Percentiles rank a stretch among this genome's conserved stretches.
Conservation (phyloP, 208 protist species). For the Acanthamoeba royreba region DNA sequence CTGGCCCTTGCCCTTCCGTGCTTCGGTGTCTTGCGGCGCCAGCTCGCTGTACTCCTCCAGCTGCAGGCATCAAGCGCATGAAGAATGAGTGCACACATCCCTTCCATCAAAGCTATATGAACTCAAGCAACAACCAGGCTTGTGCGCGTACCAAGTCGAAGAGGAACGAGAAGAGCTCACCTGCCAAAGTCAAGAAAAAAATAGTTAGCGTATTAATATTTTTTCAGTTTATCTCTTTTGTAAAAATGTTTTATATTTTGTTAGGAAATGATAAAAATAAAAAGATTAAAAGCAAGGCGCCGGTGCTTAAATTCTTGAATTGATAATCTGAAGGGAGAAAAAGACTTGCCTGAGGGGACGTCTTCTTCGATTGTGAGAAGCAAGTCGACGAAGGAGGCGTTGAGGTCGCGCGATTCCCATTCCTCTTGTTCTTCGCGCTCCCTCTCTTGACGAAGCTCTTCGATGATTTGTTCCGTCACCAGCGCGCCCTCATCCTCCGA, state of each 20-base stretch:
- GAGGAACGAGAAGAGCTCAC: constrained; percentile 34
- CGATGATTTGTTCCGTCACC: constrained; percentile 30
- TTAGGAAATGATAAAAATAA: neutral
- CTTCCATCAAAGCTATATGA: neutral
- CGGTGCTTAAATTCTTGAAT: too few species aligned
- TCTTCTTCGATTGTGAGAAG: constrained; percentile 45
- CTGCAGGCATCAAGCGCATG: too few species aligned
- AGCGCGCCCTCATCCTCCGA: neutral
- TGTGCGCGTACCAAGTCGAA: constrained; percentile 40
- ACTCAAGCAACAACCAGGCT: neutral
- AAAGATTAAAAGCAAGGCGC: neutral
- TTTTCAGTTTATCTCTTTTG: neutral
- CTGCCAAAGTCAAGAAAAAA: neutral
- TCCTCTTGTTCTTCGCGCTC: neutral
- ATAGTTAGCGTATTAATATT: neutral
- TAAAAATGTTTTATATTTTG: neutral
- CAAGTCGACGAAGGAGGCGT: constrained; percentile 9
- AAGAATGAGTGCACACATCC: neutral
- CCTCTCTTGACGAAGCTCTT: constrained; percentile 8
- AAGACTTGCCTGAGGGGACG: constrained; percentile 1
- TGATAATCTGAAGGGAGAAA: too few species aligned
- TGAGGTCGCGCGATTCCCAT: neutral
- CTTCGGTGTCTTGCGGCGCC: neutral
- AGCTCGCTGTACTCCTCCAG: constrained; percentile 38
- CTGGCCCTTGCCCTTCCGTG: neutral